Base-by-base conservation (phyloP, 495 filamentous ascomycete genomes). In the Eremomyces bilateralis region DNA sequence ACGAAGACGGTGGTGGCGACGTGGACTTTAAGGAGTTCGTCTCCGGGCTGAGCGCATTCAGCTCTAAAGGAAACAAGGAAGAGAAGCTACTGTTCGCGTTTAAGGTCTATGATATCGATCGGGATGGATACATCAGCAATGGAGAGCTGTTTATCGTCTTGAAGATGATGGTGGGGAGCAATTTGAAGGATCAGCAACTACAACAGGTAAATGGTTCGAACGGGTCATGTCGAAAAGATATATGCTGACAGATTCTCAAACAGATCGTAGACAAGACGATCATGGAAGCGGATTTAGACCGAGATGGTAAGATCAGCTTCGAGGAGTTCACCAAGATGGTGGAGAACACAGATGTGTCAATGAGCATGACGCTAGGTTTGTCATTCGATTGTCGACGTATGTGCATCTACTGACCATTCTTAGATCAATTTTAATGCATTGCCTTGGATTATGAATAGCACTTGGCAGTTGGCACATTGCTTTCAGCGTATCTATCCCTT, bases 91-190 rank as follows among this genome's bases (percentile, higher is more conserved):
- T 67, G 19, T 99, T 99, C 52, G 88, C 88, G 29, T 99, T 99
- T 69, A 90, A 93, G 57, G 88, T 99, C 31, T 99, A 99, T 62
- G 88, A 99, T 54, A 95, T 99, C 44, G 88, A 99, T 60, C 76
- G 88, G 20, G 88, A 99, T 59, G 88, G 90, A 3, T 99, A 80
- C 57, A 99, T 99, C 47, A 88, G 79, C 60, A 99, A 99, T 57
- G 88, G 88, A 40, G 88, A 99, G 62, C 64, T 99, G 29, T 99
- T 95, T 54, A 94, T 99, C 50, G 88, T 99, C 48, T 63, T 99
- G 43, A 99, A 99, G 73, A 99, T 99, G 88, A 99, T 99, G 88
- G 88, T 99, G 41, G 88, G 88, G 30, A 94, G 82, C 60, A 99
- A 99, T 59, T 59, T 99, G 50, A 99, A 99, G 68, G 90, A 99